These are phyloP conservation scores for Candida frijolesensis DNA, from an alignment of 1,139 yeast genomes.

Conservation along the genomic window DNA sequence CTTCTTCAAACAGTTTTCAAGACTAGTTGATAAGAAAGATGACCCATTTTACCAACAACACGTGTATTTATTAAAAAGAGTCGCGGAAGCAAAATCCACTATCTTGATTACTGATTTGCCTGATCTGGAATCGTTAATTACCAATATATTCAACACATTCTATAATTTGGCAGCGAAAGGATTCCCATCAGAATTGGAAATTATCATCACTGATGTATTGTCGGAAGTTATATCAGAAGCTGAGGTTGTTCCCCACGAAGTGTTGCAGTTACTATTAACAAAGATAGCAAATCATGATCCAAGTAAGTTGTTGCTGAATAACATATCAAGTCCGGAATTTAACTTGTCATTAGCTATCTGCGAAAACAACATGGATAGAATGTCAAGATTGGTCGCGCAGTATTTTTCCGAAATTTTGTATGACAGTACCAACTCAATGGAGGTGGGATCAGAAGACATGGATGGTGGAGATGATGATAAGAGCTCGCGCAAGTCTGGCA, in stretches of 20 bases:
- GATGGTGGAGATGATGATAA: constrained; percentile 9
- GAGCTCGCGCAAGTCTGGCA: constrained; percentile 9
- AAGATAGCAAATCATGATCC: constrained; percentile 37
- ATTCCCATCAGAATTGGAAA: constrained; percentile 51
- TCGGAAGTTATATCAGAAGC: constrained; percentile 79
- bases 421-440: constrained; percentile 40
- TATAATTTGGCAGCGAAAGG: constrained; percentile 52
- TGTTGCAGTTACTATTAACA: constrained; percentile 62
- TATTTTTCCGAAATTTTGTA: constrained; percentile 77
- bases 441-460: constrained; percentile 27
- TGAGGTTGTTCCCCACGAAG: constrained; percentile 64
- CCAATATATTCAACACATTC: constrained; percentile 59
- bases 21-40: constrained; percentile 58
- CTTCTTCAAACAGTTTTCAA: constrained; percentile 63
- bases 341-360: constrained; percentile 70
- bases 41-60: constrained; percentile 65
- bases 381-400: constrained; percentile 79
- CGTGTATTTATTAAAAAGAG: constrained; percentile 63
- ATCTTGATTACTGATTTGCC: constrained; percentile 78
- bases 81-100: constrained; percentile 80
- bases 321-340: constrained; percentile 57
- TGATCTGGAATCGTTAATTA: constrained; percentile 57
- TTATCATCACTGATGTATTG: constrained; percentile 65
- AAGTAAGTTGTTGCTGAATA: constrained; percentile 17
- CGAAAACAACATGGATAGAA: constrained; percentile 67